Evolutionary conservation across 345 rosid genomes (phyloP).

Genomic region (Punica granatum): DNA sequence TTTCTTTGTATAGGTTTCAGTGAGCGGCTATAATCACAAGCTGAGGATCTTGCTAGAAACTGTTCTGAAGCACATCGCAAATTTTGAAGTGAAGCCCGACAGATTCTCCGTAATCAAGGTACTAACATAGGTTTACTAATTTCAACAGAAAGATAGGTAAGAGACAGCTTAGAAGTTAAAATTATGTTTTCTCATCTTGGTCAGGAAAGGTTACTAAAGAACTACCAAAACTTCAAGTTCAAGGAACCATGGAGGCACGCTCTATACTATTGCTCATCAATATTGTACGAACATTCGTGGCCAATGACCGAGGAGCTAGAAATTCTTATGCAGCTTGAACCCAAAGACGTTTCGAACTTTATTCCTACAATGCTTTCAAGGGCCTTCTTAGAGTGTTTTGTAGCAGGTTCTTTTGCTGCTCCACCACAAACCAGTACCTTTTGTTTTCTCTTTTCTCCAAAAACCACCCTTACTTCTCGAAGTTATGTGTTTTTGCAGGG

Average conservation of each 20-base stretch:
- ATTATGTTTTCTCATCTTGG: background rate
- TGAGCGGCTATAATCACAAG: conserved; percentile 83
- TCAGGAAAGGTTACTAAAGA: conserved; percentile 68
- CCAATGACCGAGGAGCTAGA: conserved; percentile 67
- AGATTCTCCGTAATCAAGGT: conserved; percentile 88
- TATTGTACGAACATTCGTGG: conserved; percentile 56
- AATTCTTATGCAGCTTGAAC: conserved; percentile 43
- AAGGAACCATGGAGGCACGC: conserved; percentile 72
- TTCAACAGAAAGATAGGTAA: too few species aligned
- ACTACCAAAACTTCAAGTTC: conserved; percentile 63
- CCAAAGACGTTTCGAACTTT: conserved; percentile 61
- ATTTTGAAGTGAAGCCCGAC: conserved; percentile 65
- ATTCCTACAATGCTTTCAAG: conserved; percentile 63
- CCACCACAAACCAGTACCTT: background rate
- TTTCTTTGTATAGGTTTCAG: conserved; percentile 34
- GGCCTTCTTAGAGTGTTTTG: conserved; percentile 65
- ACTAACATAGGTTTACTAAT: conserved; percentile 6
- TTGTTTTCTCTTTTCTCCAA: background rate
- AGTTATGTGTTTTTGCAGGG: conserved; percentile 30
- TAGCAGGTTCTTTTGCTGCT: conserved; percentile 49
- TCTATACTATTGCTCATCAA: conserved; percentile 52
- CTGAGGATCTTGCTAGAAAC: conserved; percentile 67
- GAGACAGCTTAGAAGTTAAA: background rate
- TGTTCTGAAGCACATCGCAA: conserved; percentile 46
- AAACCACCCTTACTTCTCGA: background rate